Evolutionary conservation across 1,284 basidiomycete species (phyloP), one percentile per base, ranked within the genome.

Genomic region (Calocybe gambosa): DNA sequence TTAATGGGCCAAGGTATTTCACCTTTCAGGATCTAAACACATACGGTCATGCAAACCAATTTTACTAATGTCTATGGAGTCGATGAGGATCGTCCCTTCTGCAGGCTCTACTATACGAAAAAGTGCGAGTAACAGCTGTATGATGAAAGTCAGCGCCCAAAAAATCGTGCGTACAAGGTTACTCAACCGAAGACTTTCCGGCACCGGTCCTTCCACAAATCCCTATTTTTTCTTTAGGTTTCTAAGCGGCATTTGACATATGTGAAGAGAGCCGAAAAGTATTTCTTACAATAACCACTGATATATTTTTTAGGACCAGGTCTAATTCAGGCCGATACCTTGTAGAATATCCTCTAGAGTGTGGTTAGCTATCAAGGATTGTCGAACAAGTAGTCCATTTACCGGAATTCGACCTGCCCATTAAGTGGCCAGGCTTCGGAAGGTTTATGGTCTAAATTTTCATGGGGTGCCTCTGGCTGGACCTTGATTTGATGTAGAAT

Each of bases 21-120:
- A 74, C 75, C 42, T 77, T 75, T 50, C 77, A 74, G 68, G 35
- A 65, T 66, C 51, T 64, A 71, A 48, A 58, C 77, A 16, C 77
- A 62, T 25, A 80, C 63, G 52, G 70, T 73, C 51, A 62, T 68
- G 45, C 96, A 80, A 60, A 1, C 75, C 74, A 45, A 78, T 66
- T 41, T 68, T 67, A 7, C 68, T 67, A 13, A 75, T 76, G 49
- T 78, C 71, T 26, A 77, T 56, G 19, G 78, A 82, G 69, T 54
- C 50, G 29, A 54, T 87, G 9, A 75, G 58, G 45, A 99, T 93
- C 1, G 76, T 77, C 7, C 94, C 95, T 38, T 73, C 70, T 0
- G 76, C 70, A 0, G 89, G 85, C 62, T 98, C 94, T 50, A 95
- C 79, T 55, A 95, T 87, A 1, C 88, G 77, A 71, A 89, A 88